Percentiles rank a stretch among this genome's conserved stretches.
Conservation (phyloP, 2,329 filamentous ascomycete species). For the Pseudocercospora pini-densiflorae region DNA sequence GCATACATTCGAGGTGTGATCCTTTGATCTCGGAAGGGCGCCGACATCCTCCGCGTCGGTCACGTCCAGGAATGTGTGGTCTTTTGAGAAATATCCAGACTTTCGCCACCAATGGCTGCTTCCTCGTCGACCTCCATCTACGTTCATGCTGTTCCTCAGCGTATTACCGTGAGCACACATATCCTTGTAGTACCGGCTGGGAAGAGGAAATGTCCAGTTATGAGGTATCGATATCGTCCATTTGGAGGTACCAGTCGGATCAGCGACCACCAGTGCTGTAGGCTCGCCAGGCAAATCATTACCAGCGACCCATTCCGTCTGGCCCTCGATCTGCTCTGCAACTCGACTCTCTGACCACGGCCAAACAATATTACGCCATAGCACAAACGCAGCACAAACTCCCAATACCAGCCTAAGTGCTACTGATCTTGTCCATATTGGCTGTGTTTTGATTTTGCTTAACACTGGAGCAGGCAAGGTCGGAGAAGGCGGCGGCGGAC, state of each 20-base stretch:
- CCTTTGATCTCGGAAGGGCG: constrained; percentile 51
- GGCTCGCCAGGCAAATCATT: constrained; percentile 72
- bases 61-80: constrained; percentile 75
- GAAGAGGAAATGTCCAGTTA: constrained; percentile 68
- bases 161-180: constrained; percentile 65
- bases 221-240: constrained; percentile 84
- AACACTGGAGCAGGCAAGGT: constrained; percentile 31
- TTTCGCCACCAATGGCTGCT: constrained; percentile 52
- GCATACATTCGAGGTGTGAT: constrained; percentile 58
- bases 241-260: constrained; percentile 65
- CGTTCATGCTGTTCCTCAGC: constrained; percentile 43
- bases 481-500: constrained; percentile 30
- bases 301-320: constrained; percentile 69
- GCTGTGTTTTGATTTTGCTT: constrained; percentile 25
- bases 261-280: constrained; percentile 71
- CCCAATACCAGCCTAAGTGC: constrained; percentile 21
- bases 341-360: constrained; percentile 32
- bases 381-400: constrained; percentile 23
- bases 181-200: constrained; percentile 67
- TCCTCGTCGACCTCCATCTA: not conserved
- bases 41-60: constrained; percentile 69
- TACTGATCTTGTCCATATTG: constrained; percentile 19
- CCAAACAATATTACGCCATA: constrained; percentile 26
- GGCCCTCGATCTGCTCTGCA: constrained; percentile 36
- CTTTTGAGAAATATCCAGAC: constrained; percentile 62